These are phyloP conservation scores for Suhomyces atakaporum DNA, from an alignment of 1,139 yeast genomes.

Conservation along the genomic window DNA sequence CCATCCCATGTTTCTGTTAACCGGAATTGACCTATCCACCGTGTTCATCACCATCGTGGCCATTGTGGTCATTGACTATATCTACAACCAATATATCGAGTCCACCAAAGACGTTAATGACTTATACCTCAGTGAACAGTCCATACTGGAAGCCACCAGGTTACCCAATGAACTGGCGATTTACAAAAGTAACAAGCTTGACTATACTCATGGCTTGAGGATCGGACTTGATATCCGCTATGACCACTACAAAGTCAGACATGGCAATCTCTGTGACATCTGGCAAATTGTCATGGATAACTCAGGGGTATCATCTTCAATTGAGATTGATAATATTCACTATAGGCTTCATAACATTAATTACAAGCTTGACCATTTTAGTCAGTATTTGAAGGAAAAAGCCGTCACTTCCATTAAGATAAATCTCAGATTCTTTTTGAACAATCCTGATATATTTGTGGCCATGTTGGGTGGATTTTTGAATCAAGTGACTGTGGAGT, in stretches of 20 bases:
- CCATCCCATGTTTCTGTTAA: background rate
- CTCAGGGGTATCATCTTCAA: slow-evolving; percentile 14
- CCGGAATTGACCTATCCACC: slow-evolving; percentile 13
- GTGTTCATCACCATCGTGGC: slow-evolving; percentile 22
- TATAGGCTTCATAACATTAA: slow-evolving; percentile 28
- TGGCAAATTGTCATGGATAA: slow-evolving; percentile 49
- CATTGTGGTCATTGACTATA: slow-evolving; percentile 21
- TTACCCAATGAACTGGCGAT: slow-evolving; percentile 61
- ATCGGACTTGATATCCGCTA: slow-evolving; percentile 66
- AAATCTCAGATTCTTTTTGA: slow-evolving; percentile 19
- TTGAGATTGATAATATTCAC: slow-evolving; percentile 21
- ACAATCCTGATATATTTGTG: slow-evolving; percentile 22
- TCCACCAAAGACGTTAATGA: slow-evolving; percentile 53
- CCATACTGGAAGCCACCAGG: slow-evolving; percentile 58
- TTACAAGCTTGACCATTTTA: slow-evolving; percentile 22
- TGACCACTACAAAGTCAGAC: slow-evolving; percentile 61
- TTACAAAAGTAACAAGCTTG: slow-evolving; percentile 64
- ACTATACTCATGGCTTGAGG: slow-evolving; percentile 54
- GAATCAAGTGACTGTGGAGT: slow-evolving; percentile 27
- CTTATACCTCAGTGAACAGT: slow-evolving; percentile 60
- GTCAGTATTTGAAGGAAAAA: slow-evolving; percentile 17
- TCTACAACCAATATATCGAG: slow-evolving; percentile 28
- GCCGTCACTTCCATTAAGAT: slow-evolving; percentile 22
- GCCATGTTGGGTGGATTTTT: slow-evolving; percentile 34
- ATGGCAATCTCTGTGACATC: slow-evolving; percentile 68